Base-by-base conservation (phyloP, 2,329 filamentous ascomycete genomes). In the Lachnellula subtilissima region DNA sequence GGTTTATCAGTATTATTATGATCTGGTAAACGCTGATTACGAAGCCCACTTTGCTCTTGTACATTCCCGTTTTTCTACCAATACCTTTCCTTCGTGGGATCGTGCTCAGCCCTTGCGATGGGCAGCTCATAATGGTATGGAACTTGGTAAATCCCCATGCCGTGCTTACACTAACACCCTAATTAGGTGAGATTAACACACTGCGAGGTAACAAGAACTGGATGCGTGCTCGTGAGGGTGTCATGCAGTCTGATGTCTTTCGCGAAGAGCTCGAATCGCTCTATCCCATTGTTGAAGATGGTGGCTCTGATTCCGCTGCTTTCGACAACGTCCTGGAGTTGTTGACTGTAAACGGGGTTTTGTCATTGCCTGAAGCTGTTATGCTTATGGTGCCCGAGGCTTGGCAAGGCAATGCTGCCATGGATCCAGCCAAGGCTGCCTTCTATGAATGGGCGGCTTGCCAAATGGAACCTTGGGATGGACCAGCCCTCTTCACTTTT, bases 381-480 rank as follows among this genome's bases (percentile, higher is more conserved):
- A 97, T 97, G 93, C 82, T 97, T 67, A 96, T 97, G 92, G 90
- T 97, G 50, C 93, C 93, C 22, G 93, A 97, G 75, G 93, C 93
- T 58, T 97, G 93, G 93, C 91, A 97, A 75, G 93, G 92, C 59
- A 97, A 97, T 73, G 78, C 85, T 39, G 79, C 85, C 58, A 96
- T 97, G 88, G 92, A 97, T 67, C 90, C 91, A 55, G 89, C 90
- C 69, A 97, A 97, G 77, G 89, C 92, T 57, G 93, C 93, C 51
- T 97, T 97, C 76, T 97, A 97, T 75, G 92, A 97, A 73, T 97
- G 93, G 91, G 93, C 93, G 68, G 92, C 91, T 64, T 97, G 93
- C 74, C 89, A 96, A 79, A 97, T 97, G 93, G 93, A 97, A 78
- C 92, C 93, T 15, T 97, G 93, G 93, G 93, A 97, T 74, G 93